Evolutionary conservation across 1,139 yeast genomes (phyloP), one percentile per base, ranked within the genome.

Genomic region (Wickerhamomyces sp.): DNA sequence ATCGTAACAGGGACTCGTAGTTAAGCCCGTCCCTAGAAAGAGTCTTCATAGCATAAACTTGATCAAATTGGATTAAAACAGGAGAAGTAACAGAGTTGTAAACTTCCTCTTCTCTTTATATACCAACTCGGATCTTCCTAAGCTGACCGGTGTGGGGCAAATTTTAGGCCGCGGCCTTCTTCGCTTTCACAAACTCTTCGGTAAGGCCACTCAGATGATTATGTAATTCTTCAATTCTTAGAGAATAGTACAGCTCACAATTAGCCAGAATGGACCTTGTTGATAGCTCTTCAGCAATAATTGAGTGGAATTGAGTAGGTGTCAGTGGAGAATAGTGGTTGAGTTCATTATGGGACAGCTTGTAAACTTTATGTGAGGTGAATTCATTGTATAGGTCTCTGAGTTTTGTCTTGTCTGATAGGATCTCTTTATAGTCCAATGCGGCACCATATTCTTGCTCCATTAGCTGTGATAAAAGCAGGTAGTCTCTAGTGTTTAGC

Each of bases 361-460:
- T 43, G 23, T 38, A 38, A 9, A 38, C 40, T 18, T 31, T 32
- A 35, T 40, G 37, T 7, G 23, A 5, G 29, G 35, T 33, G 23
- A 40, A 18, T 26, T 40, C 29, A 4, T 27, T 29, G 30, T 36
- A 30, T 13, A 35, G 32, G n/a, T 29, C 34, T n/a, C 4, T 7
- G 27, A 40, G 15, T 6, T 10, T 33, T n/a, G 69, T 34, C 4
- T 10, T 30, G 30, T 38, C 30, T 7, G 35, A 18, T 6, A 29
- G 9, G 23, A 45, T 50, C 34, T 45, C 44, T 13, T 40, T 27
- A 38, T 56, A 50, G 13, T 67, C 27, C 55, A 52, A 27, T 14
- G 33, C 26, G 51, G 49, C 3, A 59, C 53, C 3, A 77, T 33
- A 38, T 11, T 36, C 27, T 41, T 53, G 57, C 30, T 58, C 62